Evolutionary conservation across 1,284 basidiomycete genomes (phyloP).

Genomic region (Peniophora sp.): DNA sequence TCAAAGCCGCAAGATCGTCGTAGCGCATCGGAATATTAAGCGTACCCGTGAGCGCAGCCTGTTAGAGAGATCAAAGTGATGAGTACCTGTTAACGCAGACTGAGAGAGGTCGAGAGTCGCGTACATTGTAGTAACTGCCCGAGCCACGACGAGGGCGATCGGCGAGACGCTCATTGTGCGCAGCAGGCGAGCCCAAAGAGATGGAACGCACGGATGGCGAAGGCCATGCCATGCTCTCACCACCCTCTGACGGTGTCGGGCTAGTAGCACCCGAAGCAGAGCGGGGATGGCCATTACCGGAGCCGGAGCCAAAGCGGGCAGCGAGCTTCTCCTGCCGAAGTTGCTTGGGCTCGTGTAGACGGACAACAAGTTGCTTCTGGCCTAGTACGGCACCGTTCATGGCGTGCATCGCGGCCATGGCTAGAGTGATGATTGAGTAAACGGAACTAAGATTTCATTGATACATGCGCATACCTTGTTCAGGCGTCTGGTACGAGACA

Average conservation of each 20-base stretch:
- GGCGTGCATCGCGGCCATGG: conserved; percentile 60
- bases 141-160: conserved; percentile 64
- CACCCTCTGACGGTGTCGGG: conserved; percentile 71
- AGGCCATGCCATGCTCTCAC: conserved; percentile 63
- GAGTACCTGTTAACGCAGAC: neutral
- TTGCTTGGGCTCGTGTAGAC: conserved; percentile 86
- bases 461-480: conserved; percentile 53
- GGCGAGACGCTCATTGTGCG: conserved; percentile 43
- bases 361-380: conserved; percentile 74
- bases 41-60: conserved; percentile 74
- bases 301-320: conserved; percentile 59
- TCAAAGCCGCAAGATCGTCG: conserved; percentile 72
- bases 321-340: conserved; percentile 83
- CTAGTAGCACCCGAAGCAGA: conserved; percentile 74
- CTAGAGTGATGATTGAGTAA: conserved; percentile 25
- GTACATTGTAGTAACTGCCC: conserved; percentile 76
- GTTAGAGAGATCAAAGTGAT: conserved; percentile 1
- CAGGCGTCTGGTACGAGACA: conserved; percentile 80
- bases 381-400: conserved; percentile 76
- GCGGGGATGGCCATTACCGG: conserved; percentile 59
- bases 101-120: conserved; percentile 8
- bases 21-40: conserved; percentile 74
- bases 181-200: conserved; percentile 47
- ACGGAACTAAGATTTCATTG: neutral
- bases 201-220: conserved; percentile 55